Evolutionary conservation across 2,329 filamentous ascomycete genomes (phyloP).

Genomic region (Nemania serpens): DNA sequence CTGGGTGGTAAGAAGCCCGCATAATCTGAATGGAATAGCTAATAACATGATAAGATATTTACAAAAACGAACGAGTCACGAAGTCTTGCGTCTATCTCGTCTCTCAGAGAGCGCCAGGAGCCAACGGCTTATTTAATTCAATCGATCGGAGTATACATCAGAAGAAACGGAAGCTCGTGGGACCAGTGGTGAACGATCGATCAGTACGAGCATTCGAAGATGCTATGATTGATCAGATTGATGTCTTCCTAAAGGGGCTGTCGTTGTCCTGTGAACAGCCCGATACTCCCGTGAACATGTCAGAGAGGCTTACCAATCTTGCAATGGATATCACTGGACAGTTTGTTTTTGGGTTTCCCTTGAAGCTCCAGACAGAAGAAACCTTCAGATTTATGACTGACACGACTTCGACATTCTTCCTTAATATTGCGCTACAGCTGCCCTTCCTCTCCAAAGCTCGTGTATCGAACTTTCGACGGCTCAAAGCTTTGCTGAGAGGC

Average conservation of each 20-base stretch:
- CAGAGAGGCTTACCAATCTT: slow-evolving; percentile 1
- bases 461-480: background rate
- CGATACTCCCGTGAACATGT: background rate
- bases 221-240: background rate
- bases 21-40: too few species aligned
- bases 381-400: background rate
- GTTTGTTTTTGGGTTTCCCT: background rate
- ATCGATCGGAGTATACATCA: slow-evolving; percentile 1
- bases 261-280: too few species aligned
- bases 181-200: background rate
- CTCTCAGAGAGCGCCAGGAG: background rate
- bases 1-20: too few species aligned
- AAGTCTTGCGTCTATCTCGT: background rate
- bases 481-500: slow-evolving; percentile 10
- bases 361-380: background rate
- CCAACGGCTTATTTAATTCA: background rate
- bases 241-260: background rate
- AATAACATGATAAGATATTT: slow-evolving; percentile 27
- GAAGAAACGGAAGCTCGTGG: background rate
- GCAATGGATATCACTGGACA: slow-evolving; percentile 6
- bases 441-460: slow-evolving; percentile 1
- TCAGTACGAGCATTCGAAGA: background rate
- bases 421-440: slow-evolving; percentile 14
- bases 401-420: slow-evolving; percentile 1
- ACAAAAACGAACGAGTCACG: background rate